Conservation (phyloP, 768 basidiomycete genomes). For the Pleurotus giganteus region DNA sequence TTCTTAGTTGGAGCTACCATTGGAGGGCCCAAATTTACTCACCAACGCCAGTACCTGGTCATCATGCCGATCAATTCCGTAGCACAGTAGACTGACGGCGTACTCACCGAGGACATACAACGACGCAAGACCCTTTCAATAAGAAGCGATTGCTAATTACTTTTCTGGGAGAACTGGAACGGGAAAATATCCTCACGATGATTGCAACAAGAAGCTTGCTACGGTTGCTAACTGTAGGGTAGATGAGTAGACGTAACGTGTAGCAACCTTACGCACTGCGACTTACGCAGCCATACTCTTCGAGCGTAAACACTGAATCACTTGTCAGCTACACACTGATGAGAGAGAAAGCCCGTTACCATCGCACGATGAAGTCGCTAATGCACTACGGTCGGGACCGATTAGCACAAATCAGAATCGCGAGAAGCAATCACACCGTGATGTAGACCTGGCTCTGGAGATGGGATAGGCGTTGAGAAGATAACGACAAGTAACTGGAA, state of each 20-base stretch:
- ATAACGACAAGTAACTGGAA: neutral
- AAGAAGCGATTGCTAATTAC: neutral
- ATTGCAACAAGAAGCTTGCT: slow-evolving; percentile 15
- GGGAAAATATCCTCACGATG: slow-evolving; percentile 17
- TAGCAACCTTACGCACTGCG: neutral
- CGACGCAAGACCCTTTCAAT: slow-evolving; percentile 2
- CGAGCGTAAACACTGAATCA: slow-evolving; percentile 21
- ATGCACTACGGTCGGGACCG: slow-evolving; percentile 17
- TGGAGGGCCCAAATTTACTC: neutral
- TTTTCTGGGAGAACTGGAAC: neutral
- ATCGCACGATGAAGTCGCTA: slow-evolving; percentile 29
- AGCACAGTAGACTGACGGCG: neutral
- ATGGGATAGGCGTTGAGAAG: neutral
- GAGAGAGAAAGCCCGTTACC: slow-evolving; percentile 17
- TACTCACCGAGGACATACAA: slow-evolving; percentile 10
- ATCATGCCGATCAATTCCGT: neutral
- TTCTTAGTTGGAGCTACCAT: too few species aligned
- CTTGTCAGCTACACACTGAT: neutral
- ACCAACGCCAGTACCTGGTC: slow-evolving; percentile 6
- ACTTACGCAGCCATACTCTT: slow-evolving; percentile 26
- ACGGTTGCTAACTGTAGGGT: slow-evolving; percentile 16
- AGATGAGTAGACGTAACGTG: neutral
- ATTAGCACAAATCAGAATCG: neutral
- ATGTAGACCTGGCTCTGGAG: slow-evolving; percentile 24
- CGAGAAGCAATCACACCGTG: slow-evolving; percentile 19